A percentile compares a stretch with the other conserved stretches of the same genome.
These are phyloP conservation scores for Paraleonurus japonicus DNA, from an alignment of 257 asterid species.

Conservation along the genomic window DNA sequence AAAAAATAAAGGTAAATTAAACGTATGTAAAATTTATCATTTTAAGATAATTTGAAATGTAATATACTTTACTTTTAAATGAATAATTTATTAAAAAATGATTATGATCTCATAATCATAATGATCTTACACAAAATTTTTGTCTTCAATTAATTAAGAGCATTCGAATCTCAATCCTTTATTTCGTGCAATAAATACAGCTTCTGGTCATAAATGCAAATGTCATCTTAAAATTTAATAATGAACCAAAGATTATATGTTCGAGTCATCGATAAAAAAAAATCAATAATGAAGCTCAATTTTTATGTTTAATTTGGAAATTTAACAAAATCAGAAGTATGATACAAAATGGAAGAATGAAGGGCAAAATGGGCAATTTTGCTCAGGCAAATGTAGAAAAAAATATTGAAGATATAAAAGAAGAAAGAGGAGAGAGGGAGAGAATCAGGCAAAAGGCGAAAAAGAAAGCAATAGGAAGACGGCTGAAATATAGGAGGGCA, in stretches of 20 bases:
- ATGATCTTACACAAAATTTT: too few species aligned
- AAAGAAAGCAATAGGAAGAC: background rate
- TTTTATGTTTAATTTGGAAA: background rate
- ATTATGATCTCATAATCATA: too few species aligned
- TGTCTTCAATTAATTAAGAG: background rate
- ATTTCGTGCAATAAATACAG: background rate
- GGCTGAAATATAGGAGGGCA: constrained; percentile 26
- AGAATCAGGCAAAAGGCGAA: background rate
- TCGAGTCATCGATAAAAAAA: too few species aligned
- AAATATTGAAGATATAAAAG: background rate
- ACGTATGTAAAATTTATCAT: too few species aligned
- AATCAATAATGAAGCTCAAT: background rate
- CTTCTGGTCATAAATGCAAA: background rate
- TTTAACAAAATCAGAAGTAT: too few species aligned
- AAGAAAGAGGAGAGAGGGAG: background rate
- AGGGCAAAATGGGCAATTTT: constrained; percentile 11
- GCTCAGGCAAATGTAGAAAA: background rate
- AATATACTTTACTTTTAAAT: too few species aligned
- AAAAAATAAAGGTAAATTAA: too few species aligned
- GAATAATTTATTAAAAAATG: too few species aligned
- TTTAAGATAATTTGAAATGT: too few species aligned
- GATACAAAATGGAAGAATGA: background rate
- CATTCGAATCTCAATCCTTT: background rate
- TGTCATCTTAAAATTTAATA: background rate
- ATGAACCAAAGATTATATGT: too few species aligned